Conservation (phyloP, 1,284 basidiomycete species). For the Ceratobasidium sp. region DNA sequence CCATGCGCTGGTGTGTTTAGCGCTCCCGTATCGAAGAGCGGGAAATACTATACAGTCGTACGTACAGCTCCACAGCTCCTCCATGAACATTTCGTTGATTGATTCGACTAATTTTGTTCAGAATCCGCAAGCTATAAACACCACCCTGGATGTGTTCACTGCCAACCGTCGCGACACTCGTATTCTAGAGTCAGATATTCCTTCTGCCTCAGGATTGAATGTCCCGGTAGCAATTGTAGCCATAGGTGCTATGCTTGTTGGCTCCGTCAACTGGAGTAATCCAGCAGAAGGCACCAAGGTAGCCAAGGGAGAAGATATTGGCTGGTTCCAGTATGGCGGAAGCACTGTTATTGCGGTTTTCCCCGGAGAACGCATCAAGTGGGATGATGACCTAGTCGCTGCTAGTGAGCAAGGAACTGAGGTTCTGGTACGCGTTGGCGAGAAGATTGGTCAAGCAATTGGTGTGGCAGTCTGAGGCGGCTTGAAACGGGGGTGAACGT, state of each 20-base stretch:
- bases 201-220: conserved; percentile 61
- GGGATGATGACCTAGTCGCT: conserved; percentile 74
- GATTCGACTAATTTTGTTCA: not conserved
- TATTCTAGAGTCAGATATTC: conserved; percentile 59
- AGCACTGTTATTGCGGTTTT: conserved; percentile 78
- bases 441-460: conserved; percentile 56
- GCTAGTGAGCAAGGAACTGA: conserved; percentile 74
- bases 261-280: conserved; percentile 65
- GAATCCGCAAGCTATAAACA: conserved; percentile 86
- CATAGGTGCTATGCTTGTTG: conserved; percentile 75
- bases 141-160: conserved; percentile 78
- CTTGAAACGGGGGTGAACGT: not conserved
- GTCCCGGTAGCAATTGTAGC: conserved; percentile 70
- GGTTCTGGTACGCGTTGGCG: conserved; percentile 76
- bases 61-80: not conserved
- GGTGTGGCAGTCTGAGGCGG: not conserved
- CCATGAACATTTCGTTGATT: not conserved
- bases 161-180: conserved; percentile 70
- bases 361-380: conserved; percentile 70
- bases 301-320: conserved; percentile 58
- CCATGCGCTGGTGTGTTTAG: conserved; percentile 62
- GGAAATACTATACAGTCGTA: conserved; percentile 57
- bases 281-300: conserved; percentile 47
- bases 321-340: conserved; percentile 76
- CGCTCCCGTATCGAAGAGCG: conserved; percentile 54